A percentile compares a stretch with the other conserved stretches of the same genome.
Evolutionary conservation across 371 early-diverging fungal genomes (phyloP).

Genomic region (Massospora cicadina): DNA sequence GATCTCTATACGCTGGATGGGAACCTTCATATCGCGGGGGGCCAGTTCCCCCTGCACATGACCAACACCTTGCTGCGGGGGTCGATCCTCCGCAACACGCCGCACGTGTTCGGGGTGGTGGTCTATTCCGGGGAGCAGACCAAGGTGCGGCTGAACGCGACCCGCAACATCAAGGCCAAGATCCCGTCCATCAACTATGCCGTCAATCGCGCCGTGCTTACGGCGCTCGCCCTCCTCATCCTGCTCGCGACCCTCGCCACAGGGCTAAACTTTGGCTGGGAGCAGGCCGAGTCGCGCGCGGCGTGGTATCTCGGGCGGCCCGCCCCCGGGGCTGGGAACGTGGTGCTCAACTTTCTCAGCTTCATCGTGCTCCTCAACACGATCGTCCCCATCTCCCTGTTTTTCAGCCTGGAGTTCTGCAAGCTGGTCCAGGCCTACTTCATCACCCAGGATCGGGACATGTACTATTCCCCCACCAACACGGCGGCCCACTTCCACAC

Average conservation of each 20-base stretch:
- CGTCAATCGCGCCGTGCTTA: constrained; percentile 42
- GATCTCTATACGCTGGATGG: constrained; percentile 44
- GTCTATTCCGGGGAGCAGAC: constrained; percentile 76
- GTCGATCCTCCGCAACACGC: constrained; percentile 61
- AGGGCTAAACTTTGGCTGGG: constrained; percentile 14
- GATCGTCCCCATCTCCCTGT: constrained; percentile 56
- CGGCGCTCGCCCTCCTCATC: constrained; percentile 36
- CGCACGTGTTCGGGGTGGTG: constrained; percentile 49
- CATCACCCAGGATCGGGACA: constrained; percentile 49
- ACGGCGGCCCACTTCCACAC: constrained; percentile 64
- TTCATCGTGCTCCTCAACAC: constrained; percentile 64
- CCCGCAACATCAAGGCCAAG: constrained; percentile 46
- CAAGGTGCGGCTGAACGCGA: constrained; percentile 55
- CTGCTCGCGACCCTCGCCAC: constrained; percentile 25
- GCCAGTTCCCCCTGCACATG: constrained; percentile 56
- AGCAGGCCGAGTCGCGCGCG: constrained; percentile 41
- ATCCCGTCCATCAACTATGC: constrained; percentile 37
- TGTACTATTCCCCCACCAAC: constrained; percentile 58
- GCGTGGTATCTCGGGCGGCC: constrained; percentile 11
- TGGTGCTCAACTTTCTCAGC: constrained; percentile 31
- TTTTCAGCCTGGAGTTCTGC: constrained; percentile 49
- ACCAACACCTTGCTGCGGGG: constrained; percentile 45
- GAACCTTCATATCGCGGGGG: constrained; percentile 35
- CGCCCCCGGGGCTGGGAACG: not conserved
- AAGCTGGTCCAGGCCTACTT: constrained; percentile 51